Evolutionary conservation across 345 rosid genomes (phyloP).

Genomic region (Jatropha curcas): DNA sequence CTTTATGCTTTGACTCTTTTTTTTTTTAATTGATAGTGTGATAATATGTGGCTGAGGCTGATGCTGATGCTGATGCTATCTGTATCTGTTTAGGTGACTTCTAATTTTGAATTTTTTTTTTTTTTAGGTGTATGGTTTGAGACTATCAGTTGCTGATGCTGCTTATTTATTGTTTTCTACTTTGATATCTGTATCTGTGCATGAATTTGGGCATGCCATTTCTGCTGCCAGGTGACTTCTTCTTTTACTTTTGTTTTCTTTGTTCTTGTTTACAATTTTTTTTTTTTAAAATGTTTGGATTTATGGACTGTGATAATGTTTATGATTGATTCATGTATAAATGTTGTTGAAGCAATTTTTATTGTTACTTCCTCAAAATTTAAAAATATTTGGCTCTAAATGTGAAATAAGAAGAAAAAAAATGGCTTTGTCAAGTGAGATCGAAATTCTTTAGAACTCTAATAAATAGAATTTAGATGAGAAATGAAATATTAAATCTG

Average conservation of each 20-base stretch:
- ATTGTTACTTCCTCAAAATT: no score
- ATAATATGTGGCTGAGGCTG: background rate
- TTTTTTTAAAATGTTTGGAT: background rate
- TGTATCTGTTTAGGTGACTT: background rate
- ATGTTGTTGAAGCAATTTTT: no score
- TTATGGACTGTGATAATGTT: no score
- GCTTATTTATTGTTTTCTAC: conserved; percentile 54
- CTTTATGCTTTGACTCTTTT: background rate
- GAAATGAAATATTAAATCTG: no score
- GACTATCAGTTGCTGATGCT: conserved; percentile 53
- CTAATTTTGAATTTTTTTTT: no score
- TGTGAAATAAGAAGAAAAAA: no score
- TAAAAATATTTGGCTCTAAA: no score
- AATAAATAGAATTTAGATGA: no score
- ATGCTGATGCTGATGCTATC: background rate
- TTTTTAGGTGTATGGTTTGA: conserved; percentile 39
- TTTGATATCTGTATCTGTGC: conserved; percentile 66
- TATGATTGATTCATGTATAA: no score
- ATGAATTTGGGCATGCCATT: conserved; percentile 87
- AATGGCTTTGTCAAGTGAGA: no score
- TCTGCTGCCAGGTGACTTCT: conserved; percentile 77
- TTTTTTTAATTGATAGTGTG: background rate
- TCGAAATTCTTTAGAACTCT: no score
- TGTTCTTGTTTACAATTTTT: background rate
- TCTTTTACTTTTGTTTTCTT: background rate